phyloP scores from a whole-genome alignment of 2,329 filamentous ascomycete genomes.

The Exserohilum turcica region DNA sequence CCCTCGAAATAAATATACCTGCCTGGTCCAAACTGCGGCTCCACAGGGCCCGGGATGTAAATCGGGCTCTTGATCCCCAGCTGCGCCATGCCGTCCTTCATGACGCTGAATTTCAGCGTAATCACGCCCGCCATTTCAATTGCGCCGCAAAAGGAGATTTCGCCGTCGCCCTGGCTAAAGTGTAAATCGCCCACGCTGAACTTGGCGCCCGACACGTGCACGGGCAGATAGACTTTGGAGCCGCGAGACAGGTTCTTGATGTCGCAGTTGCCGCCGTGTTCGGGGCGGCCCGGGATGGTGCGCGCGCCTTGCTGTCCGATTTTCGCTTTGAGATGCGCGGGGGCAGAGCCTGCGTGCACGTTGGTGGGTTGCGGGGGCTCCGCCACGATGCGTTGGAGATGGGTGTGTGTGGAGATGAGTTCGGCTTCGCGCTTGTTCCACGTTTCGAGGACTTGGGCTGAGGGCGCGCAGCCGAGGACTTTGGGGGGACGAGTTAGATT shows the following conservation, averaged over 20 bases:
- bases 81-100: constrained; percentile 78
- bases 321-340: constrained; percentile 63
- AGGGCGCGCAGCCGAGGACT: constrained; percentile 75
- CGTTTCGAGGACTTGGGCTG: constrained; percentile 72
- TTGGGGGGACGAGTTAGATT: too few relatives aligned
- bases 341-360: constrained; percentile 72
- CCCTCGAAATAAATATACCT: constrained; percentile 86
- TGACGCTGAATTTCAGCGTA: constrained; percentile 85
- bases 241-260: constrained; percentile 85
- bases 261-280: constrained; percentile 89
- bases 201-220: constrained; percentile 85
- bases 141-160: constrained; percentile 76
- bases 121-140: constrained; percentile 95
- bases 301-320: constrained; percentile 79
- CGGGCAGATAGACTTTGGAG: constrained; percentile 82
- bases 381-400: constrained; percentile 69
- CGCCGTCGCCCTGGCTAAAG: constrained; percentile 86
- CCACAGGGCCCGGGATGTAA: constrained; percentile 84
- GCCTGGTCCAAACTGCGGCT: constrained; percentile 84
- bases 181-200: constrained; percentile 90
- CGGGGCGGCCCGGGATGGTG: constrained; percentile 81
- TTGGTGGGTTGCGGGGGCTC: constrained; percentile 74
- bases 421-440: constrained; percentile 87
- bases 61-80: constrained; percentile 81
- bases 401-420: constrained; percentile 71